Base-by-base conservation (phyloP, 1,139 yeast species). In the Pichia sp. region DNA sequence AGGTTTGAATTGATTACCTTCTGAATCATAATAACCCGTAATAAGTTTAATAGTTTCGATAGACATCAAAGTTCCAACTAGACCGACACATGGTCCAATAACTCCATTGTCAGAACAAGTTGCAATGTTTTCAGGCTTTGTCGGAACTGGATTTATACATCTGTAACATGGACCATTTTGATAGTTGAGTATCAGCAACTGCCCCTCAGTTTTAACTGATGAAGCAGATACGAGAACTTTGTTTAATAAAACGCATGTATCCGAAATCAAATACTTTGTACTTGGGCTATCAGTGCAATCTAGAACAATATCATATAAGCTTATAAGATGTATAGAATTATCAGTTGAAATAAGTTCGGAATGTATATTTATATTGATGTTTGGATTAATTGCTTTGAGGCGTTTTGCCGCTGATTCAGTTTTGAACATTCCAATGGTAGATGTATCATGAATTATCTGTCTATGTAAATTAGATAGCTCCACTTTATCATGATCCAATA, bases 231-330 rank as follows among this genome's bases (percentile, higher is more conserved):
- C 82, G 1, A 93, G 72, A 0, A 96, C 80, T 42, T 76, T 77
- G 0, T 77, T 74, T 2, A 74, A 58, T 0, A 82, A 53, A 0
- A 85, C 95, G 7, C 91, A 79, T 0, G 81, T 84, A 61, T 93
- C 99, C 45, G 86, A 85, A 28, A 91, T 76, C 47, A 93, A 69
- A 59, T 93, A 93, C 48, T 98, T 68, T 0, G 94, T 78, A 21
- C 79, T 75, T 3, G 97, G 97, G 4, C 91, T 79, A 62, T 93
- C 99, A 0, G 98, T 91, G 56, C 98, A 93, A 61, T 93, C 99
- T 21, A 93, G 66, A 3, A 93, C 74, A 32, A 84, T 51, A 56
- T 89, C 96, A 59, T 84, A 85, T 8, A 63, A 53, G n/a, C 59
- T 54, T 41, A 88, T 66, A 1, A 88, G 72, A 1, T 62, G 70